Base-by-base conservation (phyloP, 257 asterid genomes). In the Primulina eburnea region DNA sequence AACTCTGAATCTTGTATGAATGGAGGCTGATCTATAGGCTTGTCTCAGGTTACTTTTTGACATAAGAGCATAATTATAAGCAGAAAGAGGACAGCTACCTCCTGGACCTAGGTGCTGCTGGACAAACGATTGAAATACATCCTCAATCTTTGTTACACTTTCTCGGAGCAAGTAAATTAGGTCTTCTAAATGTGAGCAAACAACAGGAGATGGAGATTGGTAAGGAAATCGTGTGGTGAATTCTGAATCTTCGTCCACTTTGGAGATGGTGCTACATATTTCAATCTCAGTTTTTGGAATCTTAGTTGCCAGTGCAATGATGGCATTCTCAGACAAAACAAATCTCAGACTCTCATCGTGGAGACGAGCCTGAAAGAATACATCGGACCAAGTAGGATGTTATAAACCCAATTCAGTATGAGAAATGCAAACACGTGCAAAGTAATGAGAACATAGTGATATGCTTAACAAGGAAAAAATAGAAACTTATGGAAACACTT, bases 281-380 rank as follows among this genome's bases (percentile, higher is more conserved):
- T 85, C 91, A 52, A 61, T 74, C 79, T 85, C 87, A 21, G 84
- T 79, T 64, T 78, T 77, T 58, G 99, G 94, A 58, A 66, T 70
- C 78, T 80, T 78, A 68, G 85, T 76, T 35, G 96, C 99, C 65
- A 93, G 85, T 38, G 88, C 78, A 67, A 79, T 64, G 77, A 93
- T 83, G 7, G 95, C 96, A 64, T 82, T 87, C 77, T 93, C 99
- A n/a, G 96, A 90, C 74, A 93, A 80, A 67, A 87, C 89, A 70
- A 82, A 90, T 82, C 90, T 89, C 84, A 90, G 77, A 82, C 95
- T 86, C 83, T 93, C 99, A 80, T 93, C 99, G 80, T 93, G 99
- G 68, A 93, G 76, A 74, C 97, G 99, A 52, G 99, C 97, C 99
- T 90, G 86, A 76, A 80, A 82, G 70, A 67, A 79, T 69, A 62